These are phyloP conservation scores for Arxiozyma slooffiae DNA, from an alignment of 1,139 yeast species.

Conservation along the genomic window DNA sequence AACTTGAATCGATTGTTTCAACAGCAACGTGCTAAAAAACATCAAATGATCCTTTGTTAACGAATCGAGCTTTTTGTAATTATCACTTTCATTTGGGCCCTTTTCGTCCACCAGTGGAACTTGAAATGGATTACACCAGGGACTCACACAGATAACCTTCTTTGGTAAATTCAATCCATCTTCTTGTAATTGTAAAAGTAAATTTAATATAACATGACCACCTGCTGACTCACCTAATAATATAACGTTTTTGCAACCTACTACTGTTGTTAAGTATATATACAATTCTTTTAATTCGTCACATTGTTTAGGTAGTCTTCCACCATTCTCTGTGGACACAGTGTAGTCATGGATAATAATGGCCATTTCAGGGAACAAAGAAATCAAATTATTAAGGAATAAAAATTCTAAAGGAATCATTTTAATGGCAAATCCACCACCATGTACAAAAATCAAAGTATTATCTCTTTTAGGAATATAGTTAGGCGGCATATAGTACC, in stretches of 20 bases:
- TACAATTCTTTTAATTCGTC: constrained; percentile 13
- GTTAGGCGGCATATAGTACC: constrained; percentile 9
- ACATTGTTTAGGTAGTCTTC: constrained; percentile 12
- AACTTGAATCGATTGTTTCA: constrained; percentile 1
- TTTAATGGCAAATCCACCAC: constrained; percentile 19
- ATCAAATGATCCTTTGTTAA: constrained; percentile 13
- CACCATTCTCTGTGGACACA: constrained; percentile 4
- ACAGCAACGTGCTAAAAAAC: constrained; percentile 10
- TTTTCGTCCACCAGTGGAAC: neutral
- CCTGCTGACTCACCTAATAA: constrained; percentile 26
- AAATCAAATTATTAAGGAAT: constrained; percentile 11
- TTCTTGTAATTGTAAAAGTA: constrained; percentile 11
- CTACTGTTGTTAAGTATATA: constrained; percentile 7
- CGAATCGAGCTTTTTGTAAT: constrained; percentile 10
- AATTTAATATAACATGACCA: constrained; percentile 17
- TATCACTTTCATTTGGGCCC: constrained; percentile 1
- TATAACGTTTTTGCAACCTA: constrained; percentile 10
- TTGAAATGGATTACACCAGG: constrained; percentile 22
- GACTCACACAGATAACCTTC: constrained; percentile 19
- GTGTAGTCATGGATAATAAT: constrained; percentile 16
- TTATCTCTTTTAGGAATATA: constrained; percentile 14
- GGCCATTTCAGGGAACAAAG: constrained; percentile 11
- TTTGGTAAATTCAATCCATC: constrained; percentile 11
- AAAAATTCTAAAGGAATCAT: constrained; percentile 11
- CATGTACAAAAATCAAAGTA: constrained; percentile 16